These are phyloP conservation scores for Dictyostelium purpureum DNA, from an alignment of 78 protist species.

Conservation along the genomic window DNA sequence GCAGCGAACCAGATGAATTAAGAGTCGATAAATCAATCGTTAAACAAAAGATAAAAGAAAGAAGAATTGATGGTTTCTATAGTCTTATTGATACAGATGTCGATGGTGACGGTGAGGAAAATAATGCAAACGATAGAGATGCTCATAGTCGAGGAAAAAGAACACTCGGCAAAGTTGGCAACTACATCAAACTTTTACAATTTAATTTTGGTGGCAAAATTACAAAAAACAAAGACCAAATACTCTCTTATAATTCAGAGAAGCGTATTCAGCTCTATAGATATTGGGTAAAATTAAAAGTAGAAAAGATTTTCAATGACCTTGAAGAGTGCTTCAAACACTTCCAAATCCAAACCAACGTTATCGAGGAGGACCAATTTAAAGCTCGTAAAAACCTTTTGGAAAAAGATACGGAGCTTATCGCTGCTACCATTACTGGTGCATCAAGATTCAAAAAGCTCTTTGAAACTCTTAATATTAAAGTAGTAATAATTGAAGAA, in stretches of 20 bases:
- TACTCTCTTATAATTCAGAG: not conserved
- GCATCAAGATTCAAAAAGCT: slow-evolving; percentile 18
- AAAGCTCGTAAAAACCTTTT: not conserved
- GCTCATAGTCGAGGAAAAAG: slow-evolving; percentile 51
- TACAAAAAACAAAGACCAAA: not conserved
- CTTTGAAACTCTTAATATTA: not conserved
- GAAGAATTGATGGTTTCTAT: not conserved
- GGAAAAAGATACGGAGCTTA: slow-evolving; percentile 14
- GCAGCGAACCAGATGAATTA: not conserved
- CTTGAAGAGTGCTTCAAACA: slow-evolving; percentile 37
- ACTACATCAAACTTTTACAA: slow-evolving; percentile 2
- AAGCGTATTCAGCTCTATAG: not conserved
- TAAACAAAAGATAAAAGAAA: not conserved
- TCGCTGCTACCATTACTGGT: slow-evolving; percentile 73
- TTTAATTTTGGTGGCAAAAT: not conserved
- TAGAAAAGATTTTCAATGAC: slow-evolving; percentile 1
- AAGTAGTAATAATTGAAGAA: slow-evolving; percentile 71
- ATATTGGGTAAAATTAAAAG: not conserved
- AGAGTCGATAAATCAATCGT: not conserved
- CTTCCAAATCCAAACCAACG: slow-evolving; percentile 77
- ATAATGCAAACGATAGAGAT: too few species aligned
- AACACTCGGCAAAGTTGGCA: slow-evolving; percentile 49
- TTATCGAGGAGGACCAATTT: not conserved
- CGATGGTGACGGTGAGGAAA: not conserved
- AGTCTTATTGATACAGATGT: not conserved